Base-by-base conservation (phyloP, 352 stramenopile genomes). In the Globisporangium emineosum region DNA sequence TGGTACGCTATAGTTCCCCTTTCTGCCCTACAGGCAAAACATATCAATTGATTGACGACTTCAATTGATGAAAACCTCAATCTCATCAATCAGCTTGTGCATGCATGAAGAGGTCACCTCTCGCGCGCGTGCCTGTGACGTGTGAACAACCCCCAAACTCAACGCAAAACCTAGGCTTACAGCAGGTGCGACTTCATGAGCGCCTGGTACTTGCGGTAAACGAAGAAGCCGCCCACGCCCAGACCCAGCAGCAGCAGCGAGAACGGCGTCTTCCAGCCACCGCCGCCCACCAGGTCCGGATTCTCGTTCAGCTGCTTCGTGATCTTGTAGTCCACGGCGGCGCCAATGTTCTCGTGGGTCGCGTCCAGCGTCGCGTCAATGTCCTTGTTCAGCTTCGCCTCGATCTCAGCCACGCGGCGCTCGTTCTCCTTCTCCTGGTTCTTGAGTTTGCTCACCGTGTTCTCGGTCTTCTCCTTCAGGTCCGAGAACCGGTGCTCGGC, bases 141-240 rank as follows among this genome's bases (percentile, higher is more conserved):
- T 45, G 15, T 47, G 40, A 45, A 15, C 40, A 45, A 21, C 5
- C 40, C 17, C 15, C 37, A 43, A 37, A 37, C 32, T 9, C 32
- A 37, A 47, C 17, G 15, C 35, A 19, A 42, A 19, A 42, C 35
- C 27, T 15, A 23, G 10, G 23, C 47, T 25, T 91, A 95, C 71
- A 95, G 72, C 75, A 95, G 70, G 74, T 95, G 86, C 45, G 82
- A 91, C 79, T 95, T 95, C 77, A 92, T 87, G 23, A 95, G 73
- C 64, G 76, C 76, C 64, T 89, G 75, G 76, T 95, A 95, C 81
- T 95, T 95, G 68, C 79, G 83, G 72, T 93, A 95, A 62, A 84
- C 76, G 51, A 79, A 82, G 25, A 66, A 68, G 42, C 69, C 78
- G 53, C 74, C 78, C 15, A 67, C 79, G 27, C 71, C 79, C 21